Evolutionary conservation across 2,329 filamentous ascomycete species (phyloP).

Genomic region (Ophiostoma novo-ulmi): DNA sequence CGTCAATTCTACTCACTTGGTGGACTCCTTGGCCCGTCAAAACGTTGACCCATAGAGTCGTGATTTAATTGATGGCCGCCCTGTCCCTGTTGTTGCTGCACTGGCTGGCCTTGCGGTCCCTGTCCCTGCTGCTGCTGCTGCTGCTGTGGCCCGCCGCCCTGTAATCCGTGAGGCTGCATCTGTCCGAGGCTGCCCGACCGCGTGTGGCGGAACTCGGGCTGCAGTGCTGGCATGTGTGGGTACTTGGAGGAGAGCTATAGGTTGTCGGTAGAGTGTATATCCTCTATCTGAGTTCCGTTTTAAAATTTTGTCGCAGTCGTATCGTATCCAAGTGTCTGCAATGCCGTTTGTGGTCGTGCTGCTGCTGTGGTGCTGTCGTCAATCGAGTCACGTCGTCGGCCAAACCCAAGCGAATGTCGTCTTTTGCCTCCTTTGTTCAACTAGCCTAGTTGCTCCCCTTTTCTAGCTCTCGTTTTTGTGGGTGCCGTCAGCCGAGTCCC

Average conservation of each 20-base stretch:
- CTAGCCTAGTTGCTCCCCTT: background rate
- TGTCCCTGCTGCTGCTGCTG: slow-evolving; percentile 3
- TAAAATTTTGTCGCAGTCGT: background rate
- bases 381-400: slow-evolving; percentile 8
- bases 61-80: background rate
- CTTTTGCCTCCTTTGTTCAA: background rate
- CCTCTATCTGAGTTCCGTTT: background rate
- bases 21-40: slow-evolving; percentile 58
- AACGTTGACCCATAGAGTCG: slow-evolving; percentile 38
- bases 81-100: background rate
- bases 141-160: slow-evolving; percentile 11
- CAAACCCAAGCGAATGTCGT: background rate
- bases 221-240: slow-evolving; percentile 8
- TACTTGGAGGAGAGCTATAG: background rate
- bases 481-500: background rate
- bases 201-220: slow-evolving; percentile 21
- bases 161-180: slow-evolving; percentile 12
- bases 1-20: slow-evolving; percentile 47
- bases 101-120: background rate
- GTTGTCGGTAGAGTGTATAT: background rate
- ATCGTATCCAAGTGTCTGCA: background rate
- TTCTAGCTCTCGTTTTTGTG: slow-evolving; percentile 2
- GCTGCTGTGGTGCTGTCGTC: background rate
- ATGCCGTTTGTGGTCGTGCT: background rate
- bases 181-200: slow-evolving; percentile 21